Percentiles rank a stretch among this genome's conserved stretches.
phyloP scores from a whole-genome alignment of 176 grass and related monocot species.

The Thinopyrum elongatum region DNA sequence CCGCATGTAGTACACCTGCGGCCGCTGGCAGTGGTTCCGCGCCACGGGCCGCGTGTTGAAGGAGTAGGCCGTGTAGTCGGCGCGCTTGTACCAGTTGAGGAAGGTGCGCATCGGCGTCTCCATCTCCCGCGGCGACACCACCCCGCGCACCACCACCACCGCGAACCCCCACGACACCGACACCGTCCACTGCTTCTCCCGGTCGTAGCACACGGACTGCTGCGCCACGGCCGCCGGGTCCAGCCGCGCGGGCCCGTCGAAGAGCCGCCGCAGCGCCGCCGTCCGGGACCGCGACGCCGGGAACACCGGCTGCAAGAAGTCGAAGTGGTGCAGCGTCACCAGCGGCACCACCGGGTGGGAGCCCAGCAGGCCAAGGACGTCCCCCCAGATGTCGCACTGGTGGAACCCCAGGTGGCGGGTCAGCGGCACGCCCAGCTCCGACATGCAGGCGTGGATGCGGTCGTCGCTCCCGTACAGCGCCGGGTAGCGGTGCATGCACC shows the following conservation, averaged over 20 bases:
- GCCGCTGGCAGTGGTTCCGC: neutral
- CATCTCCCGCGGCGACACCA: conserved; percentile 20
- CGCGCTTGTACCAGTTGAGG: conserved; percentile 21
- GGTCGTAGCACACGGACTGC: conserved; percentile 20
- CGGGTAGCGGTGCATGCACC: conserved; percentile 60
- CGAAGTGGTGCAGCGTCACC: conserved; percentile 13
- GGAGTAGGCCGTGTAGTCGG: conserved; percentile 7
- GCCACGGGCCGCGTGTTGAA: conserved; percentile 24
- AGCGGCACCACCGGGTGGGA: conserved; percentile 13
- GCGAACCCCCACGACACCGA: conserved; percentile 24
- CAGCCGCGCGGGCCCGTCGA: neutral
- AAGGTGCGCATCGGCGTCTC: conserved; percentile 19
- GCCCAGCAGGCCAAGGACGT: neutral
- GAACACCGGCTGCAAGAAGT: conserved; percentile 20
- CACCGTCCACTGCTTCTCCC: conserved; percentile 22
- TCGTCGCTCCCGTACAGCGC: conserved; percentile 70
- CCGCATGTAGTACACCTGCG: conserved; percentile 17
- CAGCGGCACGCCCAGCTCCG: conserved; percentile 65
- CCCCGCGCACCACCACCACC: conserved; percentile 18
- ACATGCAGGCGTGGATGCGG: conserved; percentile 66
- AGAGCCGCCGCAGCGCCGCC: conserved; percentile 4
- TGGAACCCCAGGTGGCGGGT: conserved; percentile 68
- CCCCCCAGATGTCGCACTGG: conserved; percentile 35
- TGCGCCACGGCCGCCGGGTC: conserved; percentile 10
- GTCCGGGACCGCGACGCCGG: neutral